Conservation (phyloP, 345 rosid genomes). For the Eucalyptus rudis region DNA sequence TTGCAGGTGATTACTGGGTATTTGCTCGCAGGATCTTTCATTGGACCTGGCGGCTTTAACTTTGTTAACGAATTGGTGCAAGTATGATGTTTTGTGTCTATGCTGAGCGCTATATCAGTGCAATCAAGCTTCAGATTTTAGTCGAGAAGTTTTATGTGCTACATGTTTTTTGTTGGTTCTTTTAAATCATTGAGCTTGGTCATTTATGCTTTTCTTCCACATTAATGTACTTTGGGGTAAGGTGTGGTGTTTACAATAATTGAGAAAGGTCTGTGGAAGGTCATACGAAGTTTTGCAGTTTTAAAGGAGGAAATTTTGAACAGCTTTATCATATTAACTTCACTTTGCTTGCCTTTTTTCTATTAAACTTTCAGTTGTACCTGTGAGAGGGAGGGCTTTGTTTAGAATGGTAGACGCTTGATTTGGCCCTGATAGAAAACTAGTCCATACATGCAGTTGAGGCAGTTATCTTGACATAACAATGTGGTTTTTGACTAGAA, state of each 20-base stretch:
- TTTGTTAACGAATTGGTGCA: conserved; percentile 98
- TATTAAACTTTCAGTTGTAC: background rate
- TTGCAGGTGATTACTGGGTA: conserved; percentile 91
- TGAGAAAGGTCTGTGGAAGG: background rate
- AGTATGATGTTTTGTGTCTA: conserved; percentile 31
- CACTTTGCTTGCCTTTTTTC: background rate
- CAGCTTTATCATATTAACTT: background rate
- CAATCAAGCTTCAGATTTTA: background rate
- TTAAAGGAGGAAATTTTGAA: background rate
- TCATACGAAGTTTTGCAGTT: background rate
- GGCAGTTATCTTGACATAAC: too few species aligned
- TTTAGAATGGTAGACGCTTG: background rate
- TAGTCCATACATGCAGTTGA: background rate
- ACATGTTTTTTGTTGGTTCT: background rate
- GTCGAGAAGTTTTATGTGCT: background rate
- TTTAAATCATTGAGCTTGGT: background rate
- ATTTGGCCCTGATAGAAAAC: background rate
- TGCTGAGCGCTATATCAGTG: background rate
- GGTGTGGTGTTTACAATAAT: background rate
- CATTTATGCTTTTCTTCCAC: background rate
- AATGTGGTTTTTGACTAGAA: background rate
- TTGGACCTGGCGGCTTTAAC: conserved; percentile 94
- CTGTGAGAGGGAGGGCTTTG: background rate
- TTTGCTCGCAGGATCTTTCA: conserved; percentile 77
- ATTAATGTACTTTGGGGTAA: background rate